Conservation (phyloP, 2,329 filamentous ascomycete species). For the Dactylellina parvicollis region DNA sequence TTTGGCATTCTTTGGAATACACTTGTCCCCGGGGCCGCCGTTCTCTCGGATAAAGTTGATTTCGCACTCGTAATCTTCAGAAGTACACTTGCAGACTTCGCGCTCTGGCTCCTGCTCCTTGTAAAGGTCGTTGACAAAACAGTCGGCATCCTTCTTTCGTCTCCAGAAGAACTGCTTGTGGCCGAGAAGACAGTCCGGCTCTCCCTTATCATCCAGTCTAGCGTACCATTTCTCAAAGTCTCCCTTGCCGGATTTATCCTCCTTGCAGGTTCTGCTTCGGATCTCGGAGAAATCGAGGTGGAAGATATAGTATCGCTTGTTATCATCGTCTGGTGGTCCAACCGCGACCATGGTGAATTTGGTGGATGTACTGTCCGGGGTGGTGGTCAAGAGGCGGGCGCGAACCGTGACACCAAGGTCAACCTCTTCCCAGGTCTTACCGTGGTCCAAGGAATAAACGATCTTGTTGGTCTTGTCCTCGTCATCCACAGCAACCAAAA, state of each 20-base stretch:
- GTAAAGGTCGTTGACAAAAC: constrained; percentile 87
- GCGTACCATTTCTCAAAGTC: constrained; percentile 87
- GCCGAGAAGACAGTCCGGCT: constrained; percentile 92
- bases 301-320: constrained; percentile 71
- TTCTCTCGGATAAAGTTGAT: constrained; percentile 81
- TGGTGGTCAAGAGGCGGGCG: constrained; percentile 82
- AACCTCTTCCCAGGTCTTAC: constrained; percentile 80
- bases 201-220: constrained; percentile 78
- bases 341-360: constrained; percentile 83
- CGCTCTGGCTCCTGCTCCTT: constrained; percentile 77
- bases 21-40: constrained; percentile 72
- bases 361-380: constrained; percentile 88
- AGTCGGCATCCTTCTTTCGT: constrained; percentile 86
- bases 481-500: constrained; percentile 84
- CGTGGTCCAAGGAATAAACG: constrained; percentile 88
- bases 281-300: constrained; percentile 85
- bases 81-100: constrained; percentile 81
- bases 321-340: constrained; percentile 65
- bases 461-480: constrained; percentile 70
- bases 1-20: constrained; percentile 66
- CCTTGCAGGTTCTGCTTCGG: constrained; percentile 79
- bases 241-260: constrained; percentile 64
- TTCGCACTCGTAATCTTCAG: constrained; percentile 92
- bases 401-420: constrained; percentile 74
- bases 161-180: constrained; percentile 87